phyloP scores from a whole-genome alignment of 495 filamentous ascomycete species.

The Parathielavia appendiculata region DNA sequence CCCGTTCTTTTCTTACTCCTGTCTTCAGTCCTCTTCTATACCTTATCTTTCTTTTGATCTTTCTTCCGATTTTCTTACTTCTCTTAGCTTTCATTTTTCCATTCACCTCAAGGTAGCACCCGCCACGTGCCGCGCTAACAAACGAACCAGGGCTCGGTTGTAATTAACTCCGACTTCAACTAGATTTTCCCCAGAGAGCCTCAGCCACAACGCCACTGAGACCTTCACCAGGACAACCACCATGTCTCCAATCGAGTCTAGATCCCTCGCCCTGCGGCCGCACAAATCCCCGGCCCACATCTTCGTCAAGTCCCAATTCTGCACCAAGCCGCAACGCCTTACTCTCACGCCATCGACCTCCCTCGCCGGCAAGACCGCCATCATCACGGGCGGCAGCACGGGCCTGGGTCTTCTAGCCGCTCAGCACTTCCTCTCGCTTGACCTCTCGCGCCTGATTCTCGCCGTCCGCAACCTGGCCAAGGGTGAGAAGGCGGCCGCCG shows the following conservation, averaged over 20 bases:
- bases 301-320: not conserved
- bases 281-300: not conserved
- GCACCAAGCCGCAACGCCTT: not conserved
- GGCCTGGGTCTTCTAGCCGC: slow-evolving; percentile 48
- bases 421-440: slow-evolving; percentile 29
- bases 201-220: no score
- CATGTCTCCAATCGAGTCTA: not conserved
- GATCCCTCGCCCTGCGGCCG: not conserved
- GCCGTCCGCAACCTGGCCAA: slow-evolving; percentile 20
- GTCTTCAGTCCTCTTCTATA: no score
- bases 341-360: not conserved
- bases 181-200: no score
- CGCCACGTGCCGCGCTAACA: no score
- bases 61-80: no score
- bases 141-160: no score
- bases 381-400: slow-evolving; percentile 50
- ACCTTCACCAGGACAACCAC: not conserved
- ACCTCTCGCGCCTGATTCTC: slow-evolving; percentile 6
- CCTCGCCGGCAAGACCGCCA: slow-evolving; percentile 38
- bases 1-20: no score
- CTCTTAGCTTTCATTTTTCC: no score
- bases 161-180: not conserved
- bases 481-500: slow-evolving; percentile 41
- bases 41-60: no score
- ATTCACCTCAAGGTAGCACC: no score